Evolutionary conservation across 257 asterid genomes (phyloP), one percentile per base, ranked within the genome.

Genomic region (Thymus quinquecostatus): DNA sequence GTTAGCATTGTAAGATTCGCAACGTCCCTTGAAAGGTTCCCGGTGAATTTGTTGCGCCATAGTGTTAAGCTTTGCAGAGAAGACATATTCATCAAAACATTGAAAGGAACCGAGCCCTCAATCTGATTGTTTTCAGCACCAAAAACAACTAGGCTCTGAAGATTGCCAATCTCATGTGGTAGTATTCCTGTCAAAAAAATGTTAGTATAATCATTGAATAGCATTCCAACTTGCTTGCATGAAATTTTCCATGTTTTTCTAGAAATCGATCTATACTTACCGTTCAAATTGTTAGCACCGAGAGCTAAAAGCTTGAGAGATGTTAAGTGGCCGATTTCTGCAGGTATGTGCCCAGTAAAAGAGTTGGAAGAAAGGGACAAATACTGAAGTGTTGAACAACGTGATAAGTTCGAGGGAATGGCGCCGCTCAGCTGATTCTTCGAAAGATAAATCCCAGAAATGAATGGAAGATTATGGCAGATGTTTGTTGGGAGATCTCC

Each of bases 161-260:
- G 74, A 27, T 62, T 55, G 55, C 62, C 55, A 11, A 76, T 50
- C 48, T 43, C 78, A 7, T 32, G 12, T 0, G 81, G 81, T n/a
- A 70, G 10, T 4, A 28, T n/a, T 34, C 81, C 73, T 70, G 62
- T 51, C 41, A 21, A 21, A 38, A 38, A 38, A 38, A 38, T 38
- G 41, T 34, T 34, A 34, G 3, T 3, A 34, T 34, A 34, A 34
- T 34, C 21, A 21, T 21, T 21, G 21, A 21, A 21, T 21, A 21
- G 21, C 21, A 21, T 21, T 21, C 21, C 21, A 21, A 21, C 21
- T 3, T 34, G 3, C 38, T 34, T 34, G 2, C 38, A 34, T 34
- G 38, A 34, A 34, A 34, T 34, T 34, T 21, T 21, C 21, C 21
- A 21, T 21, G 21, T 21, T 21, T 21, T 21, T 21, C 21, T 21